Evolutionary conservation across 768 basidiomycete genomes (phyloP).

Genomic region (Boletellus ananas): DNA sequence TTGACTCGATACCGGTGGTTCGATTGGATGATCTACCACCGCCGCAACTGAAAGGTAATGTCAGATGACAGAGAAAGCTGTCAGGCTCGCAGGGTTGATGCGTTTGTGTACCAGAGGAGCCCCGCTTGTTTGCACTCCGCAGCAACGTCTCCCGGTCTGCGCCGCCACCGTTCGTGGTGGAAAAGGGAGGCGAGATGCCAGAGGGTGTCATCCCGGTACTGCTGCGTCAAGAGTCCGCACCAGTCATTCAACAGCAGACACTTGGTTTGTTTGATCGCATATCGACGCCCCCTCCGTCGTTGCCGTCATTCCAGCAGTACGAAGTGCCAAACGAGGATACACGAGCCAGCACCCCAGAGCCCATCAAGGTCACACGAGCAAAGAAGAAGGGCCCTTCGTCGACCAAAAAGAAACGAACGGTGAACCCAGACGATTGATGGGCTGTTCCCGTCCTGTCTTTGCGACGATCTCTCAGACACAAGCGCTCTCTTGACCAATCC

Average conservation of each 20-base stretch:
- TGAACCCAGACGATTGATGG: constrained; percentile 21
- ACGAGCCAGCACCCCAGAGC: constrained; percentile 56
- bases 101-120: constrained; percentile 31
- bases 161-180: constrained; percentile 55
- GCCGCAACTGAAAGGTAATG: constrained; percentile 33
- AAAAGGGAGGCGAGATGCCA: constrained; percentile 86
- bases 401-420: constrained; percentile 67
- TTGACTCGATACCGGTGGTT: constrained; percentile 93
- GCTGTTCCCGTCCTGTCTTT: too few relatives aligned
- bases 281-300: constrained; percentile 35
- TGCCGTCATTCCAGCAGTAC: constrained; percentile 48
- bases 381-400: constrained; percentile 56
- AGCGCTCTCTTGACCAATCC: background rate
- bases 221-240: constrained; percentile 23
- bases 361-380: constrained; percentile 69
- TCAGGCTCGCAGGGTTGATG: constrained; percentile 20
- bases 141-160: constrained; percentile 39
- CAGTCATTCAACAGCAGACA: constrained; percentile 24
- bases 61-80: background rate
- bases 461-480: background rate
- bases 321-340: constrained; percentile 45
- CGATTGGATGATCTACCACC: constrained; percentile 70
- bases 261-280: constrained; percentile 28
- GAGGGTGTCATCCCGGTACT: constrained; percentile 38
- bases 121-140: constrained; percentile 44